Base-by-base conservation (phyloP, 2,329 filamentous ascomycete species). In the Allantophomopsis lycopodina region DNA sequence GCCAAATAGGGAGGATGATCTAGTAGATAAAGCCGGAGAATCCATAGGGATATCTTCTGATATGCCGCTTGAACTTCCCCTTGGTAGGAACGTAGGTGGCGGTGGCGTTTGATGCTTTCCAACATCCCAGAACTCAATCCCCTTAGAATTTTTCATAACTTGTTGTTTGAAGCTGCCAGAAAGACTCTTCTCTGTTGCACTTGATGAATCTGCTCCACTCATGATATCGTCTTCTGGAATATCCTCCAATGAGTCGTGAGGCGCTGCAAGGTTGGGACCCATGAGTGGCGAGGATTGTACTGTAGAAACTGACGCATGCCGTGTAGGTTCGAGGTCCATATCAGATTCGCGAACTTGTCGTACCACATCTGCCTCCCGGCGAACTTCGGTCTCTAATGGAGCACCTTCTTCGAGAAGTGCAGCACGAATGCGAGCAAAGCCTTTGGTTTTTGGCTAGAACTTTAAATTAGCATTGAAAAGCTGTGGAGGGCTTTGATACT, bases 261-360 rank as follows among this genome's bases (percentile, higher is more conserved):
- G 32, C 7, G 7, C 32, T 12, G 32, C 7, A 8, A 68, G 64
- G 2, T 71, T 66, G n/a, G 71, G 73, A 31, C 66, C 57, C 12
- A 85, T 57, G 36, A 63, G 77, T 1, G 83, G 83, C 7, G 82
- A 87, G 0, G 81, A 83, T 30, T 79, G 69, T 2, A 75, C 69
- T 2, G 77, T 79, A 65, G 42, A 69, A 53, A 39, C 67, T 59
- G 36, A 68, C 55, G 10, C 60, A 58, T 48, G 63, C 52, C 57
- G 48, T 30, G 54, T 55, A 20, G 57, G 63, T 41, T 74, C 71
- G 12, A 77, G 61, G 37, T 77, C 75, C 46, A 79, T 71, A 52
- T 95, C 88, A 50, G 81, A 89, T 58, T 96, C 91, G 33, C 87
- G 82, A 20, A 96, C 88, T 60, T 95, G 91, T 38, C 86, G 83